Conservation (phyloP, 192 early-diverging fungal genomes). For the Linnemannia schmuckeri region DNA sequence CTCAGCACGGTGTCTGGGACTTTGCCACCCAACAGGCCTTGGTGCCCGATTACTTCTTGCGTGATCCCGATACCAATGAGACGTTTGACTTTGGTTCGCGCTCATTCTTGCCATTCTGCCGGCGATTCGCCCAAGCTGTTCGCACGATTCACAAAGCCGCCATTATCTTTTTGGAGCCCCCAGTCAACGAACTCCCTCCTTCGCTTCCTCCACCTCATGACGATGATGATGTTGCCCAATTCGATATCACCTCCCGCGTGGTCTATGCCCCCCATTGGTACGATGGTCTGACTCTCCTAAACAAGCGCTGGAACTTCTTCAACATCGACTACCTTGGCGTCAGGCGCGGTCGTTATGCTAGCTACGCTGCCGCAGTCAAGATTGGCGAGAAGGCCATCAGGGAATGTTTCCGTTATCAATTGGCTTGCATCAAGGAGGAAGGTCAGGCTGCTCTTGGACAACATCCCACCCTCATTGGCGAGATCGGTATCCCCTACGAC, state of each 20-base stretch:
- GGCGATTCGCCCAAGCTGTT: conserved; percentile 53
- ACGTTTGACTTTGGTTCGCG: conserved; percentile 67
- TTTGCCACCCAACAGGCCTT: conserved; percentile 21
- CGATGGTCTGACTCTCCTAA: conserved; percentile 69
- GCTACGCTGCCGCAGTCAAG: conserved; percentile 60
- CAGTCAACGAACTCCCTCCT: conserved; percentile 66
- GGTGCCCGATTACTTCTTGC: conserved; percentile 62
- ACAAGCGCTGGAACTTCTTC: conserved; percentile 70
- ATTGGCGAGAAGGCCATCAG: conserved; percentile 67
- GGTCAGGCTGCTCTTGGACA: conserved; percentile 59
- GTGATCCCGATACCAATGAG: conserved; percentile 52
- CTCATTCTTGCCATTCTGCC: conserved; percentile 64
- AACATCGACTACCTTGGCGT: conserved; percentile 70
- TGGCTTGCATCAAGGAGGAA: conserved; percentile 61
- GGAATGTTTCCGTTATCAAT: conserved; percentile 64
- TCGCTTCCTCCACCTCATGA: conserved; percentile 56
- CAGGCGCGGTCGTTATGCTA: conserved; percentile 66
- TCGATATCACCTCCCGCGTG: conserved; percentile 53
- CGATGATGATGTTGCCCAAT: conserved; percentile 53
- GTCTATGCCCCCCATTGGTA: conserved; percentile 74
- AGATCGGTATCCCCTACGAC: conserved; percentile 70
- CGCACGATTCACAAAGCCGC: conserved; percentile 62
- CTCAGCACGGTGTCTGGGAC: conserved; percentile 67
- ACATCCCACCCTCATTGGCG: conserved; percentile 62
- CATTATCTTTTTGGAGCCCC: conserved; percentile 71